These are phyloP conservation scores for Claviceps capensis DNA, from an alignment of 2,329 filamentous ascomycete species.

Conservation along the genomic window DNA sequence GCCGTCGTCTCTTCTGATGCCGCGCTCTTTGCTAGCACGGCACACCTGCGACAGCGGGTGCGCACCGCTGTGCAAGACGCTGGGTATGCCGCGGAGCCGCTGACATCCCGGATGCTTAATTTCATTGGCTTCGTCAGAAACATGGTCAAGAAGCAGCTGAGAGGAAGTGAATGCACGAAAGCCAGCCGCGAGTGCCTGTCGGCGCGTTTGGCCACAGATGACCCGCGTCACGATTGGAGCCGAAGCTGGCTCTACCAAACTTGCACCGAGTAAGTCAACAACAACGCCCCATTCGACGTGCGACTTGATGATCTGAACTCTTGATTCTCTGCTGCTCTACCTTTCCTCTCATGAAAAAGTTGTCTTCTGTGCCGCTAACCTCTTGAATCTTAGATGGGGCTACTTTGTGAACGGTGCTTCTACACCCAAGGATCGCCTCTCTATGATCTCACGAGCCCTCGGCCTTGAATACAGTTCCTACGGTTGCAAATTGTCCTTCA, in stretches of 20 bases:
- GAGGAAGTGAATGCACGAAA: slow-evolving; percentile 4
- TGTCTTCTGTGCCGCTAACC: background rate
- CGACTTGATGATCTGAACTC: background rate
- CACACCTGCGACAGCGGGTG: slow-evolving; percentile 20
- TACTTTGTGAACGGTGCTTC: slow-evolving; percentile 63
- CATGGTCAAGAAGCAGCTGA: slow-evolving; percentile 13
- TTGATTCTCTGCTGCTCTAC: background rate
- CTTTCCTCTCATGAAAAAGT: background rate
- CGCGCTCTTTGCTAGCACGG: slow-evolving; percentile 28
- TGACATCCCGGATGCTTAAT: slow-evolving; percentile 35
- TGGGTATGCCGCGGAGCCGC: slow-evolving; percentile 24
- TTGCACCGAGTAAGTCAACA: slow-evolving; percentile 34
- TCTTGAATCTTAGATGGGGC: slow-evolving; percentile 46
- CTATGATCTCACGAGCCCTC: slow-evolving; percentile 58
- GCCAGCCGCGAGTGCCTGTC: slow-evolving; percentile 19
- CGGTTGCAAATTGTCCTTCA: slow-evolving; percentile 55
- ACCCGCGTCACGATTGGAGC: slow-evolving; percentile 8
- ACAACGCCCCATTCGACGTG: background rate
- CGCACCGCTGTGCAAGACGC: slow-evolving; percentile 26
- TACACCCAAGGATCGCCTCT: slow-evolving; percentile 47
- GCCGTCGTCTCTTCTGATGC: slow-evolving; percentile 27
- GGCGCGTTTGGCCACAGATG: slow-evolving; percentile 9
- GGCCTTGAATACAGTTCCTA: slow-evolving; percentile 47
- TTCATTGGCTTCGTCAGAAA: slow-evolving; percentile 32
- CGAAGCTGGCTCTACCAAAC: slow-evolving; percentile 39